A percentile compares a stretch with the other conserved stretches of the same genome.
Evolutionary conservation across 2,329 filamentous ascomycete genomes (phyloP).

Genomic region (Penicillium decumbens): DNA sequence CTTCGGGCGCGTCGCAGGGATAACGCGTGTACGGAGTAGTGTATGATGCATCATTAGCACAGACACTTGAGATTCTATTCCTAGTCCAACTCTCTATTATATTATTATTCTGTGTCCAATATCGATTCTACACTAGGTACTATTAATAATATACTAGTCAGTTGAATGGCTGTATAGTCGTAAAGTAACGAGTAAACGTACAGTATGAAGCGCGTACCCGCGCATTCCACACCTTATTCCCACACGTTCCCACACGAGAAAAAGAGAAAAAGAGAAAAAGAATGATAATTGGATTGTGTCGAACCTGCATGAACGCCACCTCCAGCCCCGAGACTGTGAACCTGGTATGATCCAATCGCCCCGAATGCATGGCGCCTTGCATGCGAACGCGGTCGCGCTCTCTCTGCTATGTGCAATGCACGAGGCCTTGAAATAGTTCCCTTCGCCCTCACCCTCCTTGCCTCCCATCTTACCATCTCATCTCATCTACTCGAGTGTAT

Average conservation of each 20-base stretch:
- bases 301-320: slow-evolving; percentile 11
- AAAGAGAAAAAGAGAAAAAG: not conserved
- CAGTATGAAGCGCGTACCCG: not conserved
- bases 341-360: slow-evolving; percentile 11
- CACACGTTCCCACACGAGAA: not conserved
- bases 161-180: not conserved
- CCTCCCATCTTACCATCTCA: slow-evolving; percentile 2
- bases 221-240: too few relatives aligned
- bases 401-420: slow-evolving; percentile 5
- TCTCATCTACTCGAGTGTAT: not conserved
- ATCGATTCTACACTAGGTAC: not conserved
- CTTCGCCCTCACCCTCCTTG: slow-evolving; percentile 11
- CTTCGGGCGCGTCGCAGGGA: slow-evolving; percentile 20
- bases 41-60: not conserved
- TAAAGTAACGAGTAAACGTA: not conserved
- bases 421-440: slow-evolving; percentile 20
- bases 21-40: not conserved
- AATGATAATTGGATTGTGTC: slow-evolving; percentile 9
- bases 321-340: not conserved
- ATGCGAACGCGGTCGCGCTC: slow-evolving; percentile 21
- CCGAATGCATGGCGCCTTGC: slow-evolving; percentile 14
- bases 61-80: not conserved
- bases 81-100: not conserved
- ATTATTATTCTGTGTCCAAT: not conserved
- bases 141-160: too few relatives aligned